Evolutionary conservation across 23 red algal species (phyloP).

Genomic region (Gracilaria gracilis): DNA sequence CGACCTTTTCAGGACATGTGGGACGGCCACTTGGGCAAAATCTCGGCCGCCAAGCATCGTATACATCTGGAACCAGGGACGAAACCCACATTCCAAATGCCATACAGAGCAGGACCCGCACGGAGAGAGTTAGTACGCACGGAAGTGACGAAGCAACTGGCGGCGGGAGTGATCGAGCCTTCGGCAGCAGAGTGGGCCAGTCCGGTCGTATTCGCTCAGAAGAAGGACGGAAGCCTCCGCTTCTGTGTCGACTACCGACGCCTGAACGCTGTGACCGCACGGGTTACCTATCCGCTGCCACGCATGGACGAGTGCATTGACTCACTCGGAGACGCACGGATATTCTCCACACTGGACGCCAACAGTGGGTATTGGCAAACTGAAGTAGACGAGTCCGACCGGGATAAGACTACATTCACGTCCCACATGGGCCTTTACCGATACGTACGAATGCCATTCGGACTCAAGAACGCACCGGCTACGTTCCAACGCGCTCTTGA

Average conservation of each 20-base stretch:
- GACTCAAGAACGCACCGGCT: constrained; percentile 45
- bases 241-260: constrained; percentile 42
- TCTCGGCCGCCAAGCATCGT: constrained; percentile 4
- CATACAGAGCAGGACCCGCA: neutral
- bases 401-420: constrained; percentile 54
- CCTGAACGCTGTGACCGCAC: constrained; percentile 20
- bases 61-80: constrained; percentile 28
- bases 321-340: constrained; percentile 41
- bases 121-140: neutral
- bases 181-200: constrained; percentile 23
- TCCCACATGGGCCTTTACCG: constrained; percentile 36
- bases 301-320: constrained; percentile 69
- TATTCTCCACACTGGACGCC: constrained; percentile 52
- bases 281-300: constrained; percentile 45
- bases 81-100: neutral
- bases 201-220: constrained; percentile 10
- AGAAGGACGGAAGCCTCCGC: constrained; percentile 14
- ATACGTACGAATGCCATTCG: constrained; percentile 52
- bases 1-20: too few species aligned
- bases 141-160: constrained; percentile 2
- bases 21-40: neutral
- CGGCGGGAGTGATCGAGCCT: neutral
- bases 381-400: constrained; percentile 13
- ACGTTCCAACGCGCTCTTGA: constrained; percentile 60
- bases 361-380: constrained; percentile 60